phyloP scores from a whole-genome alignment of 2,329 filamentous ascomycete genomes.

The Grosmannia huntii region DNA sequence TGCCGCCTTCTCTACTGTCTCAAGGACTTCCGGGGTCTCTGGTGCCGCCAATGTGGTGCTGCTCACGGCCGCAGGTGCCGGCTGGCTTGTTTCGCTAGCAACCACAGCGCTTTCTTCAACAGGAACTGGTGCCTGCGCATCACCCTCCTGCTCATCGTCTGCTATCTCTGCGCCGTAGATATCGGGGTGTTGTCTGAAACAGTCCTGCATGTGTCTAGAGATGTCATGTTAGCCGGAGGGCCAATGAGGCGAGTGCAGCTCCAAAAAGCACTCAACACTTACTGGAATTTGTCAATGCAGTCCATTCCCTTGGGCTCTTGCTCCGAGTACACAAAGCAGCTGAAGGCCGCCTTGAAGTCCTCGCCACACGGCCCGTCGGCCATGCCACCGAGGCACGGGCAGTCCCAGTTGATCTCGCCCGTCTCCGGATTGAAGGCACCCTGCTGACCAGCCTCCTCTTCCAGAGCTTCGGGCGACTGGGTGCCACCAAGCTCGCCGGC shows the following conservation, averaged over 20 bases:
- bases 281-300: slow-evolving; percentile 97
- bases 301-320: slow-evolving; percentile 97
- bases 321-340: slow-evolving; percentile 92
- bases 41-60: neutral
- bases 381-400: slow-evolving; percentile 94
- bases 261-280: slow-evolving; percentile 23
- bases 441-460: slow-evolving; percentile 74
- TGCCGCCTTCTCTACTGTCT: neutral
- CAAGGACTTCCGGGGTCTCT: neutral
- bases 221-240: slow-evolving; percentile 6
- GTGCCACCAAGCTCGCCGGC: slow-evolving; percentile 6
- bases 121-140: neutral
- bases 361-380: slow-evolving; percentile 90
- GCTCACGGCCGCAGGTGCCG: neutral
- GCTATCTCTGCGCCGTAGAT: slow-evolving; percentile 82
- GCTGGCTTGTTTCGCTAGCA: neutral
- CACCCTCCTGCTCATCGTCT: slow-evolving; percentile 47
- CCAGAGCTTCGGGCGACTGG: slow-evolving; percentile 40
- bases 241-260: neutral
- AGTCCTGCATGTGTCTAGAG: slow-evolving; percentile 84
- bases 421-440: slow-evolving; percentile 97
- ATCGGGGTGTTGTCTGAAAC: slow-evolving; percentile 86
- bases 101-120: neutral
- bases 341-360: slow-evolving; percentile 90
- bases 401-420: slow-evolving; percentile 99